These are phyloP conservation scores for Myxozyma mucilagina DNA, from an alignment of 805 yeast species.

Conservation along the genomic window DNA sequence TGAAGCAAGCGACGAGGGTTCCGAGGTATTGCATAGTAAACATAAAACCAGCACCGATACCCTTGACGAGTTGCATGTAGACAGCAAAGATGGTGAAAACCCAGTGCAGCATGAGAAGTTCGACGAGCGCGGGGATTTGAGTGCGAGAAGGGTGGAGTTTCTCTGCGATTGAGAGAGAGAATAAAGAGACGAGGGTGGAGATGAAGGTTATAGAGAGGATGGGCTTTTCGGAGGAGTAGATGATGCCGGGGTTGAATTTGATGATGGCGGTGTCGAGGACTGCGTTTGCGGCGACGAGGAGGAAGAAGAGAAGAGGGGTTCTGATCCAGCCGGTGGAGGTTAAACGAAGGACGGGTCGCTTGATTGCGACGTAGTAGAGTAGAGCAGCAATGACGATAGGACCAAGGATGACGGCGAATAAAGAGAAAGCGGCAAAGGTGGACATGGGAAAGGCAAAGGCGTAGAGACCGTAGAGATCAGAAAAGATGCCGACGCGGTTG, in stretches of 20 bases:
- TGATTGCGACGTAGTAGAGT: background rate
- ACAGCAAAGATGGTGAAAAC: conserved; percentile 6
- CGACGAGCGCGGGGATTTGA: conserved; percentile 7
- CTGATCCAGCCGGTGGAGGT: conserved; percentile 17
- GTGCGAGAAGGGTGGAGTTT: conserved; percentile 1
- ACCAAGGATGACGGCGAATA: conserved; percentile 4
- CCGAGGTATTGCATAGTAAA: conserved; percentile 16
- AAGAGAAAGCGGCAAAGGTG: conserved; percentile 4
- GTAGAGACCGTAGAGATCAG: conserved; percentile 10
- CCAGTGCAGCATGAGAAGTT: conserved; percentile 16
- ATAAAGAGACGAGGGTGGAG: background rate
- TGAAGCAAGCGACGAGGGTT: background rate
- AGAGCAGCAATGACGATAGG: conserved; percentile 11
- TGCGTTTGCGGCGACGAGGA: conserved; percentile 3
- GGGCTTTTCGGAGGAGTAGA: conserved; percentile 26
- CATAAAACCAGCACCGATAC: conserved; percentile 16
- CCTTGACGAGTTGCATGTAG: background rate
- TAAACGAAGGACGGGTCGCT: background rate
- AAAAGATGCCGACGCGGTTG: conserved; percentile 17
- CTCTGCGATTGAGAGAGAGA: conserved; percentile 4
- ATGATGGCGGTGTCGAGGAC: background rate
- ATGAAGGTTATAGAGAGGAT: conserved; percentile 6
- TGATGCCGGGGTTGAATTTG: conserved; percentile 6
- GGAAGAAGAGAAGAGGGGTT: conserved; percentile 7
- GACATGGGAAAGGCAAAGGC: conserved; percentile 8